These are phyloP conservation scores for Chionographis japonica DNA, from an alignment of 106 monocot genomes.

Conservation along the genomic window DNA sequence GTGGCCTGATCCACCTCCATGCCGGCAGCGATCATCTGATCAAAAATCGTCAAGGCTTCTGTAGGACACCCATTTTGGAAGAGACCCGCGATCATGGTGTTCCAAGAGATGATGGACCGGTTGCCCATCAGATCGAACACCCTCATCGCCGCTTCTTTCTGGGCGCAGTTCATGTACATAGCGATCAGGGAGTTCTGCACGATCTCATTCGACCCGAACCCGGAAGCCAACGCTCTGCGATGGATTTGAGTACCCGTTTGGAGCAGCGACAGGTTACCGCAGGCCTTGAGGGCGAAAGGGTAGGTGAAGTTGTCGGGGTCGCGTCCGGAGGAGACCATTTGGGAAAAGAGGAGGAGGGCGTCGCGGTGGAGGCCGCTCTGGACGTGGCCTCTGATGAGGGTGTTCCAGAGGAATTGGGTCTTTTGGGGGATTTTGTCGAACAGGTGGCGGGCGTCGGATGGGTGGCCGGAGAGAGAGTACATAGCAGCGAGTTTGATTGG, in stretches of 20 bases:
- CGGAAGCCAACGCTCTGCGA: conserved; percentile 27
- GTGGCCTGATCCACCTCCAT: conserved; percentile 36
- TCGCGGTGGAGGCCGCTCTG: conserved; percentile 9
- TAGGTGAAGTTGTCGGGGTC: conserved; percentile 52
- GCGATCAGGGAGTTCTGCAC: conserved; percentile 49
- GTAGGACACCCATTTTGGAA: conserved; percentile 29
- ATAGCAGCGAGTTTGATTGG: conserved; percentile 30
- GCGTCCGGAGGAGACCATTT: conserved; percentile 23
- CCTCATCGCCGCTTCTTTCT: conserved; percentile 9
- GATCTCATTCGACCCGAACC: conserved; percentile 33
- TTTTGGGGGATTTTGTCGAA: conserved; percentile 36
- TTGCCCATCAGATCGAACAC: conserved; percentile 44
- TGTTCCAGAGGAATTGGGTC: conserved; percentile 39
- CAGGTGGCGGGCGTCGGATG: conserved; percentile 30
- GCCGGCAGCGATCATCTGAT: conserved; percentile 27
- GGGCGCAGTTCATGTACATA: conserved; percentile 48
- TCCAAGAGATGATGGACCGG: conserved; percentile 48
- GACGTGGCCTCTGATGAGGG: conserved; percentile 44
- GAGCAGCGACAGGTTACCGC: conserved; percentile 24
- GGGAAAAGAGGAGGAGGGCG: conserved; percentile 37
- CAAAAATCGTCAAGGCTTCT: conserved; percentile 40
- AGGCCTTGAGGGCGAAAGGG: conserved; percentile 72
- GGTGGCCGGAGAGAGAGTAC: conserved; percentile 37
- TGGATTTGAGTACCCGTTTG: conserved; percentile 29
- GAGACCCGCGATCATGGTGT: conserved; percentile 48